These are phyloP conservation scores for Extremus antarcticus DNA, from an alignment of 495 filamentous ascomycete species.

Conservation along the genomic window DNA sequence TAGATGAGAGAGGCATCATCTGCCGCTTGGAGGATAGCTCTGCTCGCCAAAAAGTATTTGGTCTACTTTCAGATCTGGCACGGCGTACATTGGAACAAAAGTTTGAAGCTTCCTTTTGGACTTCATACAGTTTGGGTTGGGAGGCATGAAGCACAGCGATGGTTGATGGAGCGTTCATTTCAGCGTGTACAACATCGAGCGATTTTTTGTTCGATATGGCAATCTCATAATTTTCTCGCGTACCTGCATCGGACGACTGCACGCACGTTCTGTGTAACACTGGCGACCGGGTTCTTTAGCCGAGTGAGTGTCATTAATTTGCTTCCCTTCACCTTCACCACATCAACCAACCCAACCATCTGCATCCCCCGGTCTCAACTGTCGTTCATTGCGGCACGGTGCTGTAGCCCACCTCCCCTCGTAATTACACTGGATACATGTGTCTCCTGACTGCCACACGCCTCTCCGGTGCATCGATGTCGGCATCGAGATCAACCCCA, in stretches of 20 bases:
- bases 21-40: slow-evolving; percentile 1
- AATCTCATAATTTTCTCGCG: not conserved
- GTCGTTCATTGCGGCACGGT: too few species aligned
- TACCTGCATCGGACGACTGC: not conserved
- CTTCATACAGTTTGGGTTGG: not conserved
- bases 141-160: not conserved
- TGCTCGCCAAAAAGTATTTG: not conserved
- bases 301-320: too few species aligned
- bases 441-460: too few species aligned
- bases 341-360: too few species aligned
- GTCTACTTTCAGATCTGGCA: not conserved
- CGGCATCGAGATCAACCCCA: not conserved
- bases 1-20: not conserved
- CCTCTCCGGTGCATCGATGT: too few species aligned
- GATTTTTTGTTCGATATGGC: too few species aligned
- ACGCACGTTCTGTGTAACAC: not conserved
- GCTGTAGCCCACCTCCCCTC: not conserved
- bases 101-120: not conserved
- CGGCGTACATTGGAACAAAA: not conserved
- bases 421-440: not conserved
- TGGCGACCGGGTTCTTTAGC: not conserved
- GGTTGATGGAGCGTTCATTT: not conserved
- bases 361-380: too few species aligned
- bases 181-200: not conserved
- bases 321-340: too few species aligned